Percentiles rank a stretch among this genome's conserved stretches.
phyloP scores from a whole-genome alignment of 345 rosid species.

The Draba incana region DNA sequence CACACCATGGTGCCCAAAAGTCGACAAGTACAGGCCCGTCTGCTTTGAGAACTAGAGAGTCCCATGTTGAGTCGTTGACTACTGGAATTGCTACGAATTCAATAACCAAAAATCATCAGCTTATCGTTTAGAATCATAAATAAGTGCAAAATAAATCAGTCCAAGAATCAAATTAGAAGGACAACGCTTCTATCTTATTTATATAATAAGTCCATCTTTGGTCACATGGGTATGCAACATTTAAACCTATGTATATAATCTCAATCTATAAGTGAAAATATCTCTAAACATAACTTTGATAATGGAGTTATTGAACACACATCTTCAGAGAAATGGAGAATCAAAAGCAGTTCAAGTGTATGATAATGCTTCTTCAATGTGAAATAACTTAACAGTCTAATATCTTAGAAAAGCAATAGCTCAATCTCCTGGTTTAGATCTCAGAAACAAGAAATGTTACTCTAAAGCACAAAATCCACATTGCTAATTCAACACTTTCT shows the following conservation, averaged over 20 bases:
- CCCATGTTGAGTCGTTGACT: constrained; percentile 58
- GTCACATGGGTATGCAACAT: neutral
- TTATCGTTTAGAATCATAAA: neutral
- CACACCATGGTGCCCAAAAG: constrained; percentile 75
- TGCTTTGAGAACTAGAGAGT: constrained; percentile 56
- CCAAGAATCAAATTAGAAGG: no score
- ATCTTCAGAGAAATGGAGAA: neutral
- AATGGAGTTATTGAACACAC: neutral
- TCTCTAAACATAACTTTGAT: neutral
- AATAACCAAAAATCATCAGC: constrained; percentile 18
- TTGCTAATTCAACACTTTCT: constrained; percentile 8
- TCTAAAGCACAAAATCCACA: neutral
- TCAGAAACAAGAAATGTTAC: constrained; percentile 1
- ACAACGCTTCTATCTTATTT: no score
- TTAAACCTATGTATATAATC: neutral
- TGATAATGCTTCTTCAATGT: constrained; percentile 2
- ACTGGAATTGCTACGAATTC: constrained; percentile 47
- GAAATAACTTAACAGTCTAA: neutral
- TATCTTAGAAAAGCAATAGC: neutral
- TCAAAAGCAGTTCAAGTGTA: constrained; percentile 6
- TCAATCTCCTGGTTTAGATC: neutral
- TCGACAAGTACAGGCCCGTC: constrained; percentile 64
- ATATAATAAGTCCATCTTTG: no score
- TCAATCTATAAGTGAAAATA: neutral
- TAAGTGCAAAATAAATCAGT: neutral